Conservation (phyloP, 2,329 filamentous ascomycete species). For the Penicillium palitans region DNA sequence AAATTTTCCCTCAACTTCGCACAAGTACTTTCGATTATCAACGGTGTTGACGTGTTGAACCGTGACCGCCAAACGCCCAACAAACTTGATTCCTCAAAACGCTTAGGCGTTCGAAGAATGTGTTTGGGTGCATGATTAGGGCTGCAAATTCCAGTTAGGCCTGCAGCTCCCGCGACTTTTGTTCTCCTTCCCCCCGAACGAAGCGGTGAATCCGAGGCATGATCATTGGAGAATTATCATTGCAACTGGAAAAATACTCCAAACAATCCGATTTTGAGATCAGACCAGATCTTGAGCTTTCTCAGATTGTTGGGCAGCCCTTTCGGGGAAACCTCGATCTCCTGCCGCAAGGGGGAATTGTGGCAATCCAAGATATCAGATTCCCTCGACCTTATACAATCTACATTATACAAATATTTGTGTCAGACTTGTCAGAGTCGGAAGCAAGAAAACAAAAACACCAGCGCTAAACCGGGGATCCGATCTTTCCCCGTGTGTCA, state of each 20-base stretch:
- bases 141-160: background rate
- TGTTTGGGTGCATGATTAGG: slow-evolving; percentile 7
- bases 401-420: background rate
- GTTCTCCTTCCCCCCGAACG: background rate
- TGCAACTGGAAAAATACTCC: background rate
- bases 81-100: slow-evolving; percentile 1
- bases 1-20: background rate
- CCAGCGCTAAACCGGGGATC: background rate
- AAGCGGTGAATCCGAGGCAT: slow-evolving; percentile 12
- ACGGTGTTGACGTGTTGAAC: slow-evolving; percentile 17
- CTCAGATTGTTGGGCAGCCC: slow-evolving; percentile 6
- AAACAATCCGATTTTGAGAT: slow-evolving; percentile 17
- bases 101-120: background rate
- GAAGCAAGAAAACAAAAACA: background rate
- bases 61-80: slow-evolving; percentile 12
- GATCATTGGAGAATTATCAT: slow-evolving; percentile 3
- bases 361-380: background rate
- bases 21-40: background rate
- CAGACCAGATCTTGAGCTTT: slow-evolving; percentile 2
- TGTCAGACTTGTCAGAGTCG: slow-evolving; percentile 1
- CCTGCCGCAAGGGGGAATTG: slow-evolving; percentile 9
- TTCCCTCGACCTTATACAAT: background rate
- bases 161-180: background rate
- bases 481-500: slow-evolving; percentile 5
- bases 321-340: slow-evolving; percentile 4